A percentile compares a stretch with the other conserved stretches of the same genome.
Conservation (phyloP, 768 basidiomycete genomes). For the Chalciporus sphaerocephalus region DNA sequence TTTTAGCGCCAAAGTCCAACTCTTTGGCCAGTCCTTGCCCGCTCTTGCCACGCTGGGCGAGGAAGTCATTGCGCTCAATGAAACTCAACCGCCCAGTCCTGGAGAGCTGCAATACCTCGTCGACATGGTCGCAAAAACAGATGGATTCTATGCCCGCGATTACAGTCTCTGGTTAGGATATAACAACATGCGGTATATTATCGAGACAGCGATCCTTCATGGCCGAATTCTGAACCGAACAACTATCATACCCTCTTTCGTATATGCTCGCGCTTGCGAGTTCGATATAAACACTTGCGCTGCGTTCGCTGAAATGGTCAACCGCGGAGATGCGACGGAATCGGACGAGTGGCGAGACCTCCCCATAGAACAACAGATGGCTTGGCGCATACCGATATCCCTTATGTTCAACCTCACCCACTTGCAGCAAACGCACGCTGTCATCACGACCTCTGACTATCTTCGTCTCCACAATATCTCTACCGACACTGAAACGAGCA, state of each 20-base stretch:
- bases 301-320: constrained; percentile 42
- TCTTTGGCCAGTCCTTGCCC: constrained; percentile 16
- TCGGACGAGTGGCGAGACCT: constrained; percentile 38
- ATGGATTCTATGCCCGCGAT: constrained; percentile 44
- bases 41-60: constrained; percentile 6
- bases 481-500: constrained; percentile 30
- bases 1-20: constrained; percentile 11
- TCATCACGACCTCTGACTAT: constrained; percentile 41
- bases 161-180: constrained; percentile 47
- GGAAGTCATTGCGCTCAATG: constrained; percentile 12
- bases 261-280: constrained; percentile 46
- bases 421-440: constrained; percentile 33
- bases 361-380: constrained; percentile 36
- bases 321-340: constrained; percentile 39
- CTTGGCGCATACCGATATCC: constrained; percentile 32
- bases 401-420: constrained; percentile 43
- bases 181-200: constrained; percentile 51
- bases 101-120: constrained; percentile 28
- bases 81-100: constrained; percentile 1
- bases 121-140: constrained; percentile 35
- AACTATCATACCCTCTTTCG: constrained; percentile 42
- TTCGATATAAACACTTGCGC: constrained; percentile 35
- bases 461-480: constrained; percentile 38
- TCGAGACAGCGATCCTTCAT: constrained; percentile 42
- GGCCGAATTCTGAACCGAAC: constrained; percentile 41